Conservation (phyloP, 2,329 filamentous ascomycete species). For the Simplicillium sp. region DNA sequence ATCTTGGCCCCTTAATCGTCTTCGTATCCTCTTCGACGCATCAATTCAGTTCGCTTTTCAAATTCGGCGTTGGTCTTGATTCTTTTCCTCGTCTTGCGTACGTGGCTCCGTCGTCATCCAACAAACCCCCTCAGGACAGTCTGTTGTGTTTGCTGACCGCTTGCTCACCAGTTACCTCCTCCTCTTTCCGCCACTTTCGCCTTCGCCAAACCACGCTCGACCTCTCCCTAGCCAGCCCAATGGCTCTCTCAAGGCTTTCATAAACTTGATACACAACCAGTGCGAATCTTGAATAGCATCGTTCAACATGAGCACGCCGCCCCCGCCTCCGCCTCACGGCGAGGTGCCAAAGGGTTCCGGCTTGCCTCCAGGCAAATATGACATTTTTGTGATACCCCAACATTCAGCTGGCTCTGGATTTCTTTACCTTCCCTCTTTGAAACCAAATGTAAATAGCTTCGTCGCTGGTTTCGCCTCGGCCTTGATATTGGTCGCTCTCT, state of each 20-base stretch:
- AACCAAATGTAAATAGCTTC: conserved; percentile 83
- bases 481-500: conserved; percentile 62
- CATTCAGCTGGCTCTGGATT: conserved; percentile 85
- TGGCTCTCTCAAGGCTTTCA: background rate
- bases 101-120: too few species aligned
- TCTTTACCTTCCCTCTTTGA: conserved; percentile 84
- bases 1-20: too few species aligned
- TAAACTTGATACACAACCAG: conserved; percentile 3
- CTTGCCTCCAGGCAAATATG: conserved; percentile 82
- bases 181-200: conserved; percentile 5
- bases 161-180: conserved; percentile 5
- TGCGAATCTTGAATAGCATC: conserved; percentile 10
- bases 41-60: too few species aligned
- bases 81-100: too few species aligned
- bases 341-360: conserved; percentile 61
- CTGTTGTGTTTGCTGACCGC: too few species aligned
- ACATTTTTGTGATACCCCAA: conserved; percentile 93
- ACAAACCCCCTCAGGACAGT: too few species aligned
- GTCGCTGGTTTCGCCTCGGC: conserved; percentile 76
- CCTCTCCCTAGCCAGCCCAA: background rate
- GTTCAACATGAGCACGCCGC: conserved; percentile 45
- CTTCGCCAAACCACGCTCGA: background rate
- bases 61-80: too few species aligned
- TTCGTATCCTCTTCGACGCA: too few species aligned
- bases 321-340: conserved; percentile 81